Evolutionary conservation across 1,284 basidiomycete species (phyloP), one percentile per base, ranked within the genome.

Genomic region (Heterobasidion irregulare): DNA sequence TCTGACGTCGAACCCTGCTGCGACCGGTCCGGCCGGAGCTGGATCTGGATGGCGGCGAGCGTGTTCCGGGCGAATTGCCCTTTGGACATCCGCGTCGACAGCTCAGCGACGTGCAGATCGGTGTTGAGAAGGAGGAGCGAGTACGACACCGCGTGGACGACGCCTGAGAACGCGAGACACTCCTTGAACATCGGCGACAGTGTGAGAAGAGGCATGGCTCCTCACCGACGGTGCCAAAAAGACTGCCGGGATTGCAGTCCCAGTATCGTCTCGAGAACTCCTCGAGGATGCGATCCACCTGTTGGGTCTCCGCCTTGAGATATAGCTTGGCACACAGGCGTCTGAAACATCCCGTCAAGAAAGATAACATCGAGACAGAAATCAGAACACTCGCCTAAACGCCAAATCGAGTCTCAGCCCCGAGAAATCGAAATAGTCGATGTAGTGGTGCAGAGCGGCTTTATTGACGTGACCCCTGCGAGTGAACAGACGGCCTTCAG

Each of bases 81-180:
- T n/a, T 90, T 80, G 5, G 94, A 95, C 97, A 99, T 99, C 60
- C 92, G 86, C 26, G 81, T 85, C 5, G 82, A 71, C 34, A 97
- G 77, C 45, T 98, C 95, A 43, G 94, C 96, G 54, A 99, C 88
- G 70, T 99, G 95, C 16, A 99, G 78, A 69, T 99, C 96, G 26
- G 96, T 99, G 71, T 99, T 99, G 57, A 99, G 82, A 47, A 99
- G 78, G 0, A 99, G 75, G 51, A 99, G 79, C 1, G 96, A 97
- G 64, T 96, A 99, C 0, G 93, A 81, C 38, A 96, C 87, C 2
- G 92, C 90, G 64, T 99, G 96, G 9, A 99, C 89, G 60, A 97
- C 84, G 59, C 91, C 94, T 87, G 62, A 57, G 55, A 61, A 18
- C 18, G 18, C 2, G 18, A 18, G 18, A 18, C 18, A 18, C 45